phyloP scores from a whole-genome alignment of 2,329 filamentous ascomycete species.

The Alternaria panax region DNA sequence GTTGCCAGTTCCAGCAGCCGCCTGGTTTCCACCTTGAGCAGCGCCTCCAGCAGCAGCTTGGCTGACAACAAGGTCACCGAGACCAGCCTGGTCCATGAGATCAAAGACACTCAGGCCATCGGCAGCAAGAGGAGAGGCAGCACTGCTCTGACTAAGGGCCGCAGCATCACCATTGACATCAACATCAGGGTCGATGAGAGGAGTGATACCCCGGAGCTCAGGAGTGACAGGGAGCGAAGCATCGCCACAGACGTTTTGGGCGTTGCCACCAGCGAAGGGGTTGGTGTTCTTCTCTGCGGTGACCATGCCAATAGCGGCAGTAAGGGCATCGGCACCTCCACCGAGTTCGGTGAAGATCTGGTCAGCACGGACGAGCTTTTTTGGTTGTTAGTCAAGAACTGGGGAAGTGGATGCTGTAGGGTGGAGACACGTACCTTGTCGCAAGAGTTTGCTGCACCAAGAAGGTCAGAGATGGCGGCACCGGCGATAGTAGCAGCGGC shows the following conservation, averaged over 20 bases:
- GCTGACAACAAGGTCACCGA: slow-evolving; percentile 65
- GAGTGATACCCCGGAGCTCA: slow-evolving; percentile 70
- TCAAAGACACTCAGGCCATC: slow-evolving; percentile 71
- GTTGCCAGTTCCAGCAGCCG: slow-evolving; percentile 22
- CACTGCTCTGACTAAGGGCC: slow-evolving; percentile 63
- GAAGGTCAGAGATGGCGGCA: slow-evolving; percentile 66
- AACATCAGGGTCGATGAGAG: slow-evolving; percentile 71
- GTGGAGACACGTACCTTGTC: slow-evolving; percentile 58
- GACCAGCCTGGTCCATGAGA: slow-evolving; percentile 67
- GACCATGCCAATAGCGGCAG: slow-evolving; percentile 68
- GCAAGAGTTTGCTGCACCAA: slow-evolving; percentile 71
- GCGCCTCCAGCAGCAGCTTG: slow-evolving; percentile 37
- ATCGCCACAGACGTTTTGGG: slow-evolving; percentile 68
- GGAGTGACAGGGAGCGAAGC: slow-evolving; percentile 66
- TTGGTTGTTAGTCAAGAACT: background rate
- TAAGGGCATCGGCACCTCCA: slow-evolving; percentile 65
- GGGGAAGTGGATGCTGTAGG: background rate
- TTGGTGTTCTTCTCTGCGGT: slow-evolving; percentile 78
- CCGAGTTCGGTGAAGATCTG: slow-evolving; percentile 69
- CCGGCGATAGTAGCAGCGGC: slow-evolving; percentile 70
- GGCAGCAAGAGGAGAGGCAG: slow-evolving; percentile 64
- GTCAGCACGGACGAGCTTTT: slow-evolving; percentile 68
- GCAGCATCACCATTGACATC: slow-evolving; percentile 65
- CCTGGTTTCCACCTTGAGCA: slow-evolving; percentile 25
- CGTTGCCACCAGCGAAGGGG: slow-evolving; percentile 66